These are phyloP conservation scores for Mariannaea sp. DNA, from an alignment of 2,329 filamentous ascomycete genomes.

Conservation along the genomic window DNA sequence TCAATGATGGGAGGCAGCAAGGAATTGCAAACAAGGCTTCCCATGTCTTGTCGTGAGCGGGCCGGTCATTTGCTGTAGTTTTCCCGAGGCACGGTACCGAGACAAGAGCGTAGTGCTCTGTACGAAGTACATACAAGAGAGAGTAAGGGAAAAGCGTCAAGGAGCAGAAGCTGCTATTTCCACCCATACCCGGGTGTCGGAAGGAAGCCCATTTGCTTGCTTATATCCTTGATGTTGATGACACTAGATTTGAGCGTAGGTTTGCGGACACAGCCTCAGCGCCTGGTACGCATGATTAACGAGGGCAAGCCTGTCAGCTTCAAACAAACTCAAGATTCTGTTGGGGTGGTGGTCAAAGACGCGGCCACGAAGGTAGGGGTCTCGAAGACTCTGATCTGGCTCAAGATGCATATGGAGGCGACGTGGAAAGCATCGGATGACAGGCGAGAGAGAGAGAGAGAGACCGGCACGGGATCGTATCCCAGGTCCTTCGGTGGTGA, in stretches of 20 bases:
- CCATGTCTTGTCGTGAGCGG: slow-evolving; percentile 25
- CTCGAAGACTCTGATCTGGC: not conserved
- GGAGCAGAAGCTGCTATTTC: slow-evolving; percentile 15
- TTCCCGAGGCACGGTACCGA: not conserved
- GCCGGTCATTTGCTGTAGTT: slow-evolving; percentile 10
- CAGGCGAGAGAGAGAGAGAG: slow-evolving; percentile 4
- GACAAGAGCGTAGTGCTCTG: too few species aligned
- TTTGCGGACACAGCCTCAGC: slow-evolving; percentile 16
- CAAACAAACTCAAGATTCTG: not conserved
- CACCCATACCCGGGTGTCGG: slow-evolving; percentile 21
- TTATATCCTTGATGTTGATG: slow-evolving; percentile 11
- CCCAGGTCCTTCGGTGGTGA: too few species aligned
- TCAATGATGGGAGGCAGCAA: slow-evolving; percentile 23
- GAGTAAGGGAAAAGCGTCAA: slow-evolving; percentile 14
- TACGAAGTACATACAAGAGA: too few species aligned
- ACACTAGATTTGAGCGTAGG: slow-evolving; percentile 7
- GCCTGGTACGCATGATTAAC: slow-evolving; percentile 3
- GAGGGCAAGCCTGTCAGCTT: slow-evolving; percentile 1
- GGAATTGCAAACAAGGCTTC: slow-evolving; percentile 24
- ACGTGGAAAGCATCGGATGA: slow-evolving; percentile 1
- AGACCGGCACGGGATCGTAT: not conserved
- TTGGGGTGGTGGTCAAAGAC: slow-evolving; percentile 1
- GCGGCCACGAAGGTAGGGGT: not conserved
- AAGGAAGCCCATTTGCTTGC: slow-evolving; percentile 30
- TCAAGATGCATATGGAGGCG: slow-evolving; percentile 1